These are phyloP conservation scores for Leptographium wingfieldii DNA, from an alignment of 2,329 filamentous ascomycete species.

Conservation along the genomic window DNA sequence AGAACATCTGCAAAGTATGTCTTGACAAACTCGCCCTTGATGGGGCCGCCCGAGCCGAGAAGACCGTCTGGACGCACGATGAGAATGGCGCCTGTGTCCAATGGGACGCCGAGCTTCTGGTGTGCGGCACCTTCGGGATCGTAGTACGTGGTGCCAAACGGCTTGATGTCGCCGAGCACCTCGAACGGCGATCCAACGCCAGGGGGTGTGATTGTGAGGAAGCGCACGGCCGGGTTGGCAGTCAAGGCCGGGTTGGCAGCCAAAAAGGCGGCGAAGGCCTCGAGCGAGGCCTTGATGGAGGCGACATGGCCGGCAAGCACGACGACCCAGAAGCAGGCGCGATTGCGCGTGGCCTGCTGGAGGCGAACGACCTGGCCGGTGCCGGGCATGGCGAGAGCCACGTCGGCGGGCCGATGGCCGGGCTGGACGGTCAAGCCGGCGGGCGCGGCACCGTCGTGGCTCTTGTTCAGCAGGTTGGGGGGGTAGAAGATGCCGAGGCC, in stretches of 20 bases:
- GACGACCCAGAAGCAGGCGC: conserved; percentile 27
- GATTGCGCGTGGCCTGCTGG: conserved; percentile 30
- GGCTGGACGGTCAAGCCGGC: conserved; percentile 16
- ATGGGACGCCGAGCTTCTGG: conserved; percentile 15
- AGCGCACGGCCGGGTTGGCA: conserved; percentile 23
- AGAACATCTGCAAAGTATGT: conserved; percentile 11
- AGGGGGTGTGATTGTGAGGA: conserved; percentile 31
- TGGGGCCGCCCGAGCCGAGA: conserved; percentile 7
- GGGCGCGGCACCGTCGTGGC: neutral
- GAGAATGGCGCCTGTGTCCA: conserved; percentile 13
- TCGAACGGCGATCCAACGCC: conserved; percentile 28
- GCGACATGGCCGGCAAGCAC: conserved; percentile 19
- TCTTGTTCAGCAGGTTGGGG: conserved; percentile 9
- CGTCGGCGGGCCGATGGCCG: conserved; percentile 33
- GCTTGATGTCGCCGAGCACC: conserved; percentile 27
- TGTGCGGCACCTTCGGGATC: conserved; percentile 21
- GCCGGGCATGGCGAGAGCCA: conserved; percentile 29
- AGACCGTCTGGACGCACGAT: conserved; percentile 18
- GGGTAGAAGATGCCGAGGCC: conserved; percentile 46
- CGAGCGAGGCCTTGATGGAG: conserved; percentile 12
- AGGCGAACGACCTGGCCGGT: conserved; percentile 29
- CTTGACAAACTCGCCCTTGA: conserved; percentile 8
- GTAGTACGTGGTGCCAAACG: conserved; percentile 40
- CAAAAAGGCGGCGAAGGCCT: conserved; percentile 9
- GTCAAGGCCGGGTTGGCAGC: conserved; percentile 11